Percentiles rank a stretch among this genome's conserved stretches.
Conservation (phyloP, 352 stramenopile species). For the Phytopythium montanum region DNA sequence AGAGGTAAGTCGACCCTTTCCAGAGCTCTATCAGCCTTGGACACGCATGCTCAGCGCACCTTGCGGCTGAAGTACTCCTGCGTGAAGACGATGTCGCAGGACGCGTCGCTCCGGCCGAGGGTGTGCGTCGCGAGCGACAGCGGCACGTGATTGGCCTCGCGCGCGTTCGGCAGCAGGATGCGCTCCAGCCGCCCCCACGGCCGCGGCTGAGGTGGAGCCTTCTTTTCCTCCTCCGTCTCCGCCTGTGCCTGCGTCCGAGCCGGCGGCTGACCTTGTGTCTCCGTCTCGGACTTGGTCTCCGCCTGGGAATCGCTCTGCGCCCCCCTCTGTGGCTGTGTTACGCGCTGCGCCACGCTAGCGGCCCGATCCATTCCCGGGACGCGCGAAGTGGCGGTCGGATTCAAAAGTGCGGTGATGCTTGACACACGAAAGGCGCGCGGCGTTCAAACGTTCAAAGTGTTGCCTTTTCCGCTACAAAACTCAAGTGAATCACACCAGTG, state of each 20-base stretch:
- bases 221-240: background rate
- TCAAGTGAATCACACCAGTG: no score
- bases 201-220: no score
- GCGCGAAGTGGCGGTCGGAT: no score
- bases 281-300: constrained; percentile 1
- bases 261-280: background rate
- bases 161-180: constrained; percentile 20
- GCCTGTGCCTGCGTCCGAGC: background rate
- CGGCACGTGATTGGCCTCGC: constrained; percentile 39
- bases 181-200: constrained; percentile 63
- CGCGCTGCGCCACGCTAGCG: background rate
- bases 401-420: background rate
- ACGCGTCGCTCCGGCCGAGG: constrained; percentile 38
- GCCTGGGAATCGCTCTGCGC: no score
- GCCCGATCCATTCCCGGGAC: background rate
- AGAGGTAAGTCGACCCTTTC: background rate
- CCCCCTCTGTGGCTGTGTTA: background rate
- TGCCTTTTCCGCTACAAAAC: no score
- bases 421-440: background rate
- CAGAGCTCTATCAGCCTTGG: no score
- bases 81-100: constrained; percentile 39
- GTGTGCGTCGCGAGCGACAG: constrained; percentile 31
- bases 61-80: constrained; percentile 47
- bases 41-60: constrained; percentile 26
- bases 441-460: no score